A percentile compares a stretch with the other conserved stretches of the same genome.
These are phyloP conservation scores for Phytopythium vexans DNA, from an alignment of 352 stramenopile genomes.

Conservation along the genomic window DNA sequence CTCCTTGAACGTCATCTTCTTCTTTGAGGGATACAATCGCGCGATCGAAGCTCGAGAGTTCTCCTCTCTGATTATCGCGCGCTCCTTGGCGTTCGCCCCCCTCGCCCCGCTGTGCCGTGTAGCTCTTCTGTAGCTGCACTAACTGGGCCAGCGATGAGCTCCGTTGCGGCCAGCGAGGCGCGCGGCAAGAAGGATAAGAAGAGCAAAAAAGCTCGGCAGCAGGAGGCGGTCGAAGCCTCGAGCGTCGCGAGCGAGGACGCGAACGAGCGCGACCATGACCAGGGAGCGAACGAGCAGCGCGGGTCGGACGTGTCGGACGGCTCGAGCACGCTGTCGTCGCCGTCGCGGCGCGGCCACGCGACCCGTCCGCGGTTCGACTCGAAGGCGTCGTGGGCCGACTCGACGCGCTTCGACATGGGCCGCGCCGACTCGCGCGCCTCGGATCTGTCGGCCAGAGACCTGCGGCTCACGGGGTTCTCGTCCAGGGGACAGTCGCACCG, in stretches of 20 bases:
- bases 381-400: conserved; percentile 80
- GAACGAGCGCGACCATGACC: conserved; percentile 1
- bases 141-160: conserved; percentile 1
- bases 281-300: conserved; percentile 3
- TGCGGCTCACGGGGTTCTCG: conserved; percentile 58
- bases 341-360: conserved; percentile 30
- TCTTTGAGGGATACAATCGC: too few species aligned
- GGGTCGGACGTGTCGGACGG: conserved; percentile 50
- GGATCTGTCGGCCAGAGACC: conserved; percentile 60
- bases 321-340: conserved; percentile 51
- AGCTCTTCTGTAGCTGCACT: too few species aligned
- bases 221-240: conserved; percentile 2
- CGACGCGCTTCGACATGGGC: conserved; percentile 84
- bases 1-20: too few species aligned
- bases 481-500: conserved; percentile 24
- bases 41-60: too few species aligned
- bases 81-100: too few species aligned
- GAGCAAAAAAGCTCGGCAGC: conserved; percentile 1
- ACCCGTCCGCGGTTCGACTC: conserved; percentile 77
- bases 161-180: background rate
- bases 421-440: conserved; percentile 77
- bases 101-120: too few species aligned
- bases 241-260: conserved; percentile 4
- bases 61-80: too few species aligned
- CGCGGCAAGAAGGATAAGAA: background rate